A percentile compares a stretch with the other conserved stretches of the same genome.
These are phyloP conservation scores for Hyaloscypha hepaticicola DNA, from an alignment of 495 filamentous ascomycete genomes.

Conservation along the genomic window DNA sequence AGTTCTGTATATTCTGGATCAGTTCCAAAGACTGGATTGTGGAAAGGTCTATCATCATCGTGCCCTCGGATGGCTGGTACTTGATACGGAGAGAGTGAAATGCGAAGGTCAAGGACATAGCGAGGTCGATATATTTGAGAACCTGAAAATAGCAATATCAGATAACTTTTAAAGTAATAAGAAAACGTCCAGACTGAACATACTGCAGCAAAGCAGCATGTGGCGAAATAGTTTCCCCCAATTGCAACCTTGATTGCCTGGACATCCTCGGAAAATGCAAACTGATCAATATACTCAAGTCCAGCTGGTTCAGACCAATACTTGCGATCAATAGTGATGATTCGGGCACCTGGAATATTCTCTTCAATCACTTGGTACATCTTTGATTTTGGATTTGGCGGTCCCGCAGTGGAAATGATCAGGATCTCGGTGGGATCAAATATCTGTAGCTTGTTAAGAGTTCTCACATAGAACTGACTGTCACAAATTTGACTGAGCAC, in stretches of 20 bases:
- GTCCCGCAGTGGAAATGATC: constrained; percentile 64
- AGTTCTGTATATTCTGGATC: constrained; percentile 79
- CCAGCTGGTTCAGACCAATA: constrained; percentile 87
- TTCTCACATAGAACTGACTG: constrained; percentile 81
- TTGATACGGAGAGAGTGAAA: constrained; percentile 79
- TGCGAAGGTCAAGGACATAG: constrained; percentile 59
- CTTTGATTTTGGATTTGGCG: constrained; percentile 64
- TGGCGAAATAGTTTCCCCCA: constrained; percentile 83
- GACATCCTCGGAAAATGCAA: constrained; percentile 75
- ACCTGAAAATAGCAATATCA: constrained; percentile 49
- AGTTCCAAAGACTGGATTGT: constrained; percentile 85
- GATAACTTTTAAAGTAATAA: constrained; percentile 14
- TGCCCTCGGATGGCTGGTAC: constrained; percentile 85
- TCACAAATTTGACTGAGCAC: constrained; percentile 89
- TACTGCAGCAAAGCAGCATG: constrained; percentile 87
- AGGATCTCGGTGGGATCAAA: constrained; percentile 76
- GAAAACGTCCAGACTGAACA: constrained; percentile 31
- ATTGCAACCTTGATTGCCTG: constrained; percentile 76
- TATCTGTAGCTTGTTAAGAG: constrained; percentile 76
- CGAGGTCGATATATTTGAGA: constrained; percentile 77
- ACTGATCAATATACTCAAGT: constrained; percentile 72
- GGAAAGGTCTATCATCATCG: constrained; percentile 90
- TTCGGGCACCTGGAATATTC: constrained; percentile 55
- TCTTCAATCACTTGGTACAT: constrained; percentile 73
- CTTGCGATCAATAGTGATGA: constrained; percentile 72